Conservation (phyloP, 2,329 filamentous ascomycete genomes). For the Penicillium psychrosexuale region DNA sequence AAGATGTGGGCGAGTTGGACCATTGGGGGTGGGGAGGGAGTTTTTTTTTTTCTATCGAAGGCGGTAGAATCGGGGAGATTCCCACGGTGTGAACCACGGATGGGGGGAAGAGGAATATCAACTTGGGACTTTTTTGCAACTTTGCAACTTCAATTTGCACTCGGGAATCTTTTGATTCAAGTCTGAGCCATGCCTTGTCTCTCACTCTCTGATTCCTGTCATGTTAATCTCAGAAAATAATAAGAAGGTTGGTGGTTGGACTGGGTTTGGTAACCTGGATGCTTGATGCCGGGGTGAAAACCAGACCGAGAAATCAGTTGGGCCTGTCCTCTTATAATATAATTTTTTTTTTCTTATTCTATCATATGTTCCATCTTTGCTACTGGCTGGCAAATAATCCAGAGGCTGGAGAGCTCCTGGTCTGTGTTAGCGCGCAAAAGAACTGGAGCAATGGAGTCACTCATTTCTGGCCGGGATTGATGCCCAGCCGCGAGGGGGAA, state of each 20-base stretch:
- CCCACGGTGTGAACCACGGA: slow-evolving; percentile 17
- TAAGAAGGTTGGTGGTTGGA: not conserved
- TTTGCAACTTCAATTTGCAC: not conserved
- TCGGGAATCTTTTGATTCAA: not conserved
- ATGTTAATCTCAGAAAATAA: not conserved
- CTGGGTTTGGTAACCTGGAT: not conserved
- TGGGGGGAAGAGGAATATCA: not conserved
- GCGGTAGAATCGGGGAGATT: slow-evolving; percentile 36
- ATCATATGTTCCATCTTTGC: slow-evolving; percentile 6
- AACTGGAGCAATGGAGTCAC: slow-evolving; percentile 30
- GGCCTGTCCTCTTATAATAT: slow-evolving; percentile 14
- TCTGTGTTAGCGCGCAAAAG: slow-evolving; percentile 31
- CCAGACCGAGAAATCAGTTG: slow-evolving; percentile 9
- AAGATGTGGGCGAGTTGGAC: slow-evolving; percentile 30
- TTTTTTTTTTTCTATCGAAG: slow-evolving; percentile 33
- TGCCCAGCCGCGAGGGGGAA: slow-evolving; percentile 10
- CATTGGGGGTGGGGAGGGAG: slow-evolving; percentile 21
- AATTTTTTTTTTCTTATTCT: slow-evolving; percentile 8
- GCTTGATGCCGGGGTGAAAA: not conserved
- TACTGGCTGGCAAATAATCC: slow-evolving; percentile 26
- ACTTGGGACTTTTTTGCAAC: not conserved
- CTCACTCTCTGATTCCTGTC: not conserved
- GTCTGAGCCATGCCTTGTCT: not conserved
- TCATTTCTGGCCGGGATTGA: slow-evolving; percentile 16
- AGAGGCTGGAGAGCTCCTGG: slow-evolving; percentile 33